Evolutionary conservation across 2,329 filamentous ascomycete genomes (phyloP).

Genomic region (Fusarium vanettenii): DNA sequence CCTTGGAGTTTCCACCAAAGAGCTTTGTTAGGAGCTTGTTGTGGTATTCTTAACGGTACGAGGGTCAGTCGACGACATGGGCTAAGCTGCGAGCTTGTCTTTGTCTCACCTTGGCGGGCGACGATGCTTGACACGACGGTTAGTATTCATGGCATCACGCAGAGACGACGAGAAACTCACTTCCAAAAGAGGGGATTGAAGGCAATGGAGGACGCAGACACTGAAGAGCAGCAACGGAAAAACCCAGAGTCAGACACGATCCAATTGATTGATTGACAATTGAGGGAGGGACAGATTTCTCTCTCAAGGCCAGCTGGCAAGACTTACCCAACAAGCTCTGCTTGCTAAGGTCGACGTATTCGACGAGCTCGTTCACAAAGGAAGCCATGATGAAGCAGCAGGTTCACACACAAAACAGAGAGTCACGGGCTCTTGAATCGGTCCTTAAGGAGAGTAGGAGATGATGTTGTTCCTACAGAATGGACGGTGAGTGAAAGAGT

Average conservation of each 20-base stretch:
- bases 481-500: constrained; percentile 5
- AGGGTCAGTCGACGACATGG: constrained; percentile 24
- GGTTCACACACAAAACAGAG: constrained; percentile 22
- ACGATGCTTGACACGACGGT: constrained; percentile 72
- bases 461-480: background rate
- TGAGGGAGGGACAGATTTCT: background rate
- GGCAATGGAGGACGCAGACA: constrained; percentile 82
- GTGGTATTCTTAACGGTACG: constrained; percentile 77
- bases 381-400: constrained; percentile 52
- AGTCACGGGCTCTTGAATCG: constrained; percentile 13
- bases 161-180: constrained; percentile 65
- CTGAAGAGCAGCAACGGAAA: constrained; percentile 58
- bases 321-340: constrained; percentile 73
- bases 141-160: constrained; percentile 42
- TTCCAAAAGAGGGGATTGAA: constrained; percentile 99
- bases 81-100: constrained; percentile 5
- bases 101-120: constrained; percentile 77
- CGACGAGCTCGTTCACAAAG: constrained; percentile 59
- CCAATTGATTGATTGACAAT: constrained; percentile 1
- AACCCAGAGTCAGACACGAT: constrained; percentile 23
- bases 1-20: constrained; percentile 80
- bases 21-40: constrained; percentile 89
- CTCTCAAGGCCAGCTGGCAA: constrained; percentile 7
- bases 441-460: background rate
- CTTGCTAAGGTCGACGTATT: constrained; percentile 77